phyloP scores from a whole-genome alignment of 1,284 basidiomycete species.

The Rhodotorula sp. region DNA sequence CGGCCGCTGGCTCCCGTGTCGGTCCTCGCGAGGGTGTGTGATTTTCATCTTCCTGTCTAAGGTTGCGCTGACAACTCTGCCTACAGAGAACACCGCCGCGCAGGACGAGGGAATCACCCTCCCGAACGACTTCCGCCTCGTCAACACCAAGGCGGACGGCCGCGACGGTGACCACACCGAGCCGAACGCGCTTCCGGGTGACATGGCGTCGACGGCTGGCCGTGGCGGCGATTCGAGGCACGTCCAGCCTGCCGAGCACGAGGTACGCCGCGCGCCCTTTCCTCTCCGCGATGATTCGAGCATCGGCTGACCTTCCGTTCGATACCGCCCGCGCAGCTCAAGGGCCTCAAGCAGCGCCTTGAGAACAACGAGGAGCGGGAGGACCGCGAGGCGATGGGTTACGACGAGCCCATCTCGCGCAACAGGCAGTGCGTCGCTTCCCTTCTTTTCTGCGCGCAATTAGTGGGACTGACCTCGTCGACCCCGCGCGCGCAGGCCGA shows the following conservation, averaged over 20 bases:
- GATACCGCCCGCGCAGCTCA: neutral
- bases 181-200: constrained; percentile 22
- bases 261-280: neutral
- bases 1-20: constrained; percentile 12
- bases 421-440: neutral
- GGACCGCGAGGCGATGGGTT: constrained; percentile 19
- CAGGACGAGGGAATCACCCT: constrained; percentile 15
- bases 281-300: neutral
- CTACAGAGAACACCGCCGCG: constrained; percentile 8
- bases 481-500: neutral
- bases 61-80: neutral
- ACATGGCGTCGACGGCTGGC: constrained; percentile 18
- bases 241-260: constrained; percentile 14
- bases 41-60: too few species aligned
- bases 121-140: constrained; percentile 8
- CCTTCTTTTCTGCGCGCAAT: neutral
- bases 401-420: constrained; percentile 25
- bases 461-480: neutral
- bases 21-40: neutral
- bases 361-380: constrained; percentile 28
- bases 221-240: constrained; percentile 19
- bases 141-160: neutral
- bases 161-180: constrained; percentile 19
- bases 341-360: constrained; percentile 25
- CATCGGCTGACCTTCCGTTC: neutral